Evolutionary conservation across 2,329 filamentous ascomycete genomes (phyloP).

Genomic region (Calonectria ilicicola): DNA sequence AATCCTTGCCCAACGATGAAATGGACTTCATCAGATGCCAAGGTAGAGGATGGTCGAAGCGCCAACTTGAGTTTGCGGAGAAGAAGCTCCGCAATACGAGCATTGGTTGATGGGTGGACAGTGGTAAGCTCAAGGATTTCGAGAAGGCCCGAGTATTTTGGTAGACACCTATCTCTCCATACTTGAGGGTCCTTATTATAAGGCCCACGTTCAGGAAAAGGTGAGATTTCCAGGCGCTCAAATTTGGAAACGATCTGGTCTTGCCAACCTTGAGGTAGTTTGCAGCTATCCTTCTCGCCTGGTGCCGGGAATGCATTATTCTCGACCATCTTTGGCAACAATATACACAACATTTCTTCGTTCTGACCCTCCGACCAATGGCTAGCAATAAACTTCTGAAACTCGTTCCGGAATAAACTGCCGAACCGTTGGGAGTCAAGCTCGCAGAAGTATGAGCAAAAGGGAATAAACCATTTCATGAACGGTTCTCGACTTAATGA

Average conservation of each 20-base stretch:
- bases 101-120: slow-evolving; percentile 75
- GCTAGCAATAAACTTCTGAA: slow-evolving; percentile 84
- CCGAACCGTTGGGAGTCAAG: slow-evolving; percentile 81
- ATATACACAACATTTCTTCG: slow-evolving; percentile 76
- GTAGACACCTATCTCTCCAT: slow-evolving; percentile 73
- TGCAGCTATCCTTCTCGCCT: slow-evolving; percentile 65
- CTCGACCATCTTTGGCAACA: slow-evolving; percentile 74
- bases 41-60: slow-evolving; percentile 69
- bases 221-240: slow-evolving; percentile 71
- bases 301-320: slow-evolving; percentile 65
- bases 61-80: slow-evolving; percentile 75
- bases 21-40: slow-evolving; percentile 72
- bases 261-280: slow-evolving; percentile 77
- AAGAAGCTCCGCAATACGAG: slow-evolving; percentile 74
- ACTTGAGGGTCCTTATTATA: slow-evolving; percentile 72
- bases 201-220: slow-evolving; percentile 73
- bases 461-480: slow-evolving; percentile 81
- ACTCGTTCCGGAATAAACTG: slow-evolving; percentile 81
- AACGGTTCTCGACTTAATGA: slow-evolving; percentile 74
- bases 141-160: slow-evolving; percentile 76
- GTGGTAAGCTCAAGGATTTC: slow-evolving; percentile 71
- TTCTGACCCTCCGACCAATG: slow-evolving; percentile 77
- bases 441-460: slow-evolving; percentile 85
- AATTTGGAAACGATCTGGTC: slow-evolving; percentile 79
- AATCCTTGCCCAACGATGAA: slow-evolving; percentile 84